A percentile compares a stretch with the other conserved stretches of the same genome.
These are phyloP conservation scores for Sedum album DNA, from an alignment of 164 flowering plant species.

Conservation along the genomic window DNA sequence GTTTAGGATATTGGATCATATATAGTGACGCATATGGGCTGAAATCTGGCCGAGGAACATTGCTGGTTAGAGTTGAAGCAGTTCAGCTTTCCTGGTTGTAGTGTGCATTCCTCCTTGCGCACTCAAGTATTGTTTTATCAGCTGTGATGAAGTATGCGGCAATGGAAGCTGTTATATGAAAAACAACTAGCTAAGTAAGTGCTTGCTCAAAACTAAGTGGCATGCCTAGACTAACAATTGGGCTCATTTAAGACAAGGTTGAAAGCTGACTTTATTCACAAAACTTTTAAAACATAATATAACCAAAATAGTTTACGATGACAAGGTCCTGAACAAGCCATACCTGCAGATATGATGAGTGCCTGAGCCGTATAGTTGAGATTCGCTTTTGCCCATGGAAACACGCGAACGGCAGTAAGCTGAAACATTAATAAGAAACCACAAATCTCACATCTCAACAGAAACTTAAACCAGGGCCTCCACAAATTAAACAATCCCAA, in stretches of 20 bases:
- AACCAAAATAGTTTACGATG: neutral
- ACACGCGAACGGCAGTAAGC: conserved; percentile 63
- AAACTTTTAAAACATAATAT: neutral
- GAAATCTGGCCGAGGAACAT: neutral
- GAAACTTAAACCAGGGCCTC: neutral
- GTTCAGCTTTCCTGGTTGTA: conserved; percentile 19
- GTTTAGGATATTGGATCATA: neutral
- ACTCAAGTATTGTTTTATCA: conserved; percentile 80
- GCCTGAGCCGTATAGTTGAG: conserved; percentile 87
- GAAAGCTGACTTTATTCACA: neutral
- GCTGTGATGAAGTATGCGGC: conserved; percentile 86
- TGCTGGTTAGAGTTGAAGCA: neutral
- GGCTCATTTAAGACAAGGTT: neutral
- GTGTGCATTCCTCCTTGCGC: conserved; percentile 61
- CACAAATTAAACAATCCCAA: neutral
- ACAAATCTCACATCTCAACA: neutral
- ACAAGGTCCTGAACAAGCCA: neutral
- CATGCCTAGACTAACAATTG: neutral
- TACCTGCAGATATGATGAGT: conserved; percentile 87
- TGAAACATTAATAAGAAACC: conserved; percentile 17
- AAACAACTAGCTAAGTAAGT: neutral
- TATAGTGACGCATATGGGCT: neutral
- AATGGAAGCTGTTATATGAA: conserved; percentile 62
- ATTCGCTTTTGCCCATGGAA: conserved; percentile 92
- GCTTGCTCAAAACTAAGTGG: neutral